These are phyloP conservation scores for Epicoccum nigrum DNA, from an alignment of 2,329 filamentous ascomycete genomes.

Conservation along the genomic window DNA sequence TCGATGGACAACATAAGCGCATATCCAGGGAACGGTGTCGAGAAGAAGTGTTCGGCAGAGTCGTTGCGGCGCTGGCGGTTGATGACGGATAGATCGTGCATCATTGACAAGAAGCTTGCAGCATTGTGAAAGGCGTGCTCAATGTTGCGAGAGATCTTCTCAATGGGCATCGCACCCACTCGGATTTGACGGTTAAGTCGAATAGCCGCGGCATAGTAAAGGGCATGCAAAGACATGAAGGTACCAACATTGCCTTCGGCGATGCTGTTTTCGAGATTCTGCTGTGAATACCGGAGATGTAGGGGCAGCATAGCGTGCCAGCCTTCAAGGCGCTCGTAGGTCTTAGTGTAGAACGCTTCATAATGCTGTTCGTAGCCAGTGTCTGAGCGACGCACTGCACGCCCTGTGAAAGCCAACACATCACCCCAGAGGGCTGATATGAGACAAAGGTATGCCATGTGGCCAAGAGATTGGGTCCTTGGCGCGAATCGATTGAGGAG, in stretches of 20 bases:
- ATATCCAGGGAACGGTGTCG: constrained; percentile 65
- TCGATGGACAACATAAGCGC: constrained; percentile 69
- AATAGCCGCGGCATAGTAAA: constrained; percentile 69
- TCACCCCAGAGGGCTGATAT: constrained; percentile 71
- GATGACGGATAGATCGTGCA: constrained; percentile 38
- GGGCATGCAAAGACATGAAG: constrained; percentile 68
- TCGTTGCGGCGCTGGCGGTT: constrained; percentile 37
- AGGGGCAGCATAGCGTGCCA: constrained; percentile 65
- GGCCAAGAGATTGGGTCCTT: constrained; percentile 47
- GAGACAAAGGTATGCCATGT: constrained; percentile 67
- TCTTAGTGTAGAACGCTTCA: constrained; percentile 60
- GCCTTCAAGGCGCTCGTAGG: constrained; percentile 59
- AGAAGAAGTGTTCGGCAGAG: constrained; percentile 50
- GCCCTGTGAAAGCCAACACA: constrained; percentile 65
- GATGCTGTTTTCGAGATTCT: constrained; percentile 64
- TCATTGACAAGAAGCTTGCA: constrained; percentile 39
- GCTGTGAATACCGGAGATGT: constrained; percentile 59
- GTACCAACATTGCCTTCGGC: constrained; percentile 61
- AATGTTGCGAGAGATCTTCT: constrained; percentile 41
- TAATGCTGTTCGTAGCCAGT: constrained; percentile 54
- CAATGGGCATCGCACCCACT: constrained; percentile 31
- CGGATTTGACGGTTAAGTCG: constrained; percentile 67
- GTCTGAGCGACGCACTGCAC: constrained; percentile 54
- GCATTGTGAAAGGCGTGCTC: constrained; percentile 37
- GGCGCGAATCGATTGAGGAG: constrained; percentile 49